These are phyloP conservation scores for Porphyra umbilicalis DNA, from an alignment of 31 red algal genomes.

Conservation along the genomic window DNA sequence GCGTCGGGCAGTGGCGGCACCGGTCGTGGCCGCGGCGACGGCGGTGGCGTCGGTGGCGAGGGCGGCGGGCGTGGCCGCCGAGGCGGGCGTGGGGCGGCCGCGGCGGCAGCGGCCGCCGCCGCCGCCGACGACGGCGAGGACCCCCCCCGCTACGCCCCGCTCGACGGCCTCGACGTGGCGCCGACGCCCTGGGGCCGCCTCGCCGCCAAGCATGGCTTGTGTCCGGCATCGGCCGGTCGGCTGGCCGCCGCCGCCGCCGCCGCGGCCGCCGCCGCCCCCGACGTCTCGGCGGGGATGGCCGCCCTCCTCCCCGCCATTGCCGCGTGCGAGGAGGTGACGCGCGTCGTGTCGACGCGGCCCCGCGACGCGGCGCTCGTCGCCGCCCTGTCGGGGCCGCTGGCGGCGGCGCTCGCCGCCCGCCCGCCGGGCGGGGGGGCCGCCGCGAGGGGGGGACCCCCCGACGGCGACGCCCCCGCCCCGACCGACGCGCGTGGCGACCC, in stretches of 20 bases:
- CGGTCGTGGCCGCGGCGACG: too few relatives aligned
- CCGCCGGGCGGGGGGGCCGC: not conserved
- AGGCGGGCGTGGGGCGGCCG: not conserved
- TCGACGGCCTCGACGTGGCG: not conserved
- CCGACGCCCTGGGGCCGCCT: not conserved
- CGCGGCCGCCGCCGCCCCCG: not conserved
- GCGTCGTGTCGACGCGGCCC: not conserved
- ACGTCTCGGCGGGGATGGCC: not conserved
- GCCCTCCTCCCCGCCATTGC: not conserved
- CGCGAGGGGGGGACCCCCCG: not conserved
- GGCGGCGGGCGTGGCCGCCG: not conserved
- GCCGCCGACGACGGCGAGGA: not conserved
- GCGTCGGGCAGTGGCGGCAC: too few relatives aligned
- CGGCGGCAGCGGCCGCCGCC: not conserved
- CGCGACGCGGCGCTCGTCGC: not conserved
- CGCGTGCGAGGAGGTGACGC: not conserved
- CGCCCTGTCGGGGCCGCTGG: not conserved
- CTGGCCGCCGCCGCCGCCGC: not conserved
- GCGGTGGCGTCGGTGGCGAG: not conserved
- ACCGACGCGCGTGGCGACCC: not conserved
- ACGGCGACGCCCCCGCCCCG: not conserved
- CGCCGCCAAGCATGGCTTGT: not conserved
- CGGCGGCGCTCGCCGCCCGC: not conserved
- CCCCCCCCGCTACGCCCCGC: not conserved
- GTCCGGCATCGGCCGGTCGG: not conserved